Conservation (phyloP, 768 basidiomycete species). For the Boletellus ananas region DNA sequence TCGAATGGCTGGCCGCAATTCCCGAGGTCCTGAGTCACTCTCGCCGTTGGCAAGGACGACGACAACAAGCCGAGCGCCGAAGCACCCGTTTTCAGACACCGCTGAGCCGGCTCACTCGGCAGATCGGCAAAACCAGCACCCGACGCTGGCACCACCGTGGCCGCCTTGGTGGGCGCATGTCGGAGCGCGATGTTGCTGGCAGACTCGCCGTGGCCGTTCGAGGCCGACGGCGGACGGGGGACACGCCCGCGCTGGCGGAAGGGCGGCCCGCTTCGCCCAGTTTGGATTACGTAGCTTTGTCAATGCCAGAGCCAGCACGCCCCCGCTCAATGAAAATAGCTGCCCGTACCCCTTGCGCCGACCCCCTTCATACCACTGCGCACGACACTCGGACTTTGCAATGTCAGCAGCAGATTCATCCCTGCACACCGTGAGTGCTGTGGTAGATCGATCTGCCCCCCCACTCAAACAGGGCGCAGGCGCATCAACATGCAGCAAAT, state of each 20-base stretch:
- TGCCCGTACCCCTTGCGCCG: background rate
- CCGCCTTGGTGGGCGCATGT: too few relatives aligned
- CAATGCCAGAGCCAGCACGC: background rate
- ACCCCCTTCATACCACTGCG: background rate
- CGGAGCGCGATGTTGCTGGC: too few relatives aligned
- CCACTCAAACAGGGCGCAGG: conserved; percentile 39
- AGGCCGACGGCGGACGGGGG: too few relatives aligned
- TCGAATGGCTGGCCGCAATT: background rate
- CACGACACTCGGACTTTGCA: background rate
- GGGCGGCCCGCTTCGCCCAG: too few relatives aligned
- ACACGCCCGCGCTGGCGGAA: too few relatives aligned
- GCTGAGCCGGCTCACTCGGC: conserved; percentile 12
- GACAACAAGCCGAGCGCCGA: conserved; percentile 11
- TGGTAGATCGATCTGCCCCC: background rate
- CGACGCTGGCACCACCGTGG: too few relatives aligned
- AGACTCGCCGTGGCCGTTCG: too few relatives aligned
- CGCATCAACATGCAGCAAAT: conserved; percentile 77
- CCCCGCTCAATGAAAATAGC: conserved; percentile 4
- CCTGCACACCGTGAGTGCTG: conserved; percentile 45
- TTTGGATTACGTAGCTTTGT: background rate
- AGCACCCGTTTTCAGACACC: conserved; percentile 29
- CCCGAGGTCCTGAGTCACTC: background rate
- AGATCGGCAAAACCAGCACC: conserved; percentile 13
- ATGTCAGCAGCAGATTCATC: conserved; percentile 43
- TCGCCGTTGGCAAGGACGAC: conserved; percentile 17